Percentiles rank a stretch among this genome's conserved stretches.
phyloP scores from a whole-genome alignment of 306 rosid species.

The Castanea sativa region DNA sequence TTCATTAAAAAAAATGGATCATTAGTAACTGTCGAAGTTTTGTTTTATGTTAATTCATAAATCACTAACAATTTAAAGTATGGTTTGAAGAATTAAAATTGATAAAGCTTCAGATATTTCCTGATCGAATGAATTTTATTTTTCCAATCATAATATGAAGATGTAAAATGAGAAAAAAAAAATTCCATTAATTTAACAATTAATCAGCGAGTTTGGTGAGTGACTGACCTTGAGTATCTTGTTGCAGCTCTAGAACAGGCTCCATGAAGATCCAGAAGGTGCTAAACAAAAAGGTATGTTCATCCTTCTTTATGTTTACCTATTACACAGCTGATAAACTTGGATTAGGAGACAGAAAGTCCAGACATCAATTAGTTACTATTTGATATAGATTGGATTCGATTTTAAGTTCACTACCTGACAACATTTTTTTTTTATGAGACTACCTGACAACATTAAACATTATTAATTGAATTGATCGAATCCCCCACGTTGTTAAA shows the following conservation, averaged over 20 bases:
- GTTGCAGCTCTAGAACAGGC: conserved; percentile 37
- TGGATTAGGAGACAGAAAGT: too few species aligned
- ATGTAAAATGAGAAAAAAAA: neutral
- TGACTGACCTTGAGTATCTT: conserved; percentile 41
- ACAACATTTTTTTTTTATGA: too few species aligned
- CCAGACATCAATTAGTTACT: too few species aligned
- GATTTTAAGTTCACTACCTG: too few species aligned
- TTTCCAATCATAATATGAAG: neutral
- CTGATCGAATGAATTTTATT: neutral
- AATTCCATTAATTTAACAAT: neutral
- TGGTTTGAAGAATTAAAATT: neutral
- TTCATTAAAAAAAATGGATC: too few species aligned
- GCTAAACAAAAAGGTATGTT: neutral
- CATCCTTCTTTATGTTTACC: neutral
- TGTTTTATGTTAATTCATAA: too few species aligned
- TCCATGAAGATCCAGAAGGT: conserved; percentile 31
- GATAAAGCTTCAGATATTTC: neutral
- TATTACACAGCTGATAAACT: too few species aligned
- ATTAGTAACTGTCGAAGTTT: neutral
- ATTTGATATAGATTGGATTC: too few species aligned
- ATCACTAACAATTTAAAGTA: neutral
- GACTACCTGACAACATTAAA: too few species aligned
- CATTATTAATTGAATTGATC: too few species aligned
- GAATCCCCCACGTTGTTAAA: too few species aligned
- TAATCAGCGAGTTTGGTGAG: neutral